Evolutionary conservation across 169 alveolate species (phyloP), one percentile per base, ranked within the genome.

Genomic region (Plasmodium fragile): DNA sequence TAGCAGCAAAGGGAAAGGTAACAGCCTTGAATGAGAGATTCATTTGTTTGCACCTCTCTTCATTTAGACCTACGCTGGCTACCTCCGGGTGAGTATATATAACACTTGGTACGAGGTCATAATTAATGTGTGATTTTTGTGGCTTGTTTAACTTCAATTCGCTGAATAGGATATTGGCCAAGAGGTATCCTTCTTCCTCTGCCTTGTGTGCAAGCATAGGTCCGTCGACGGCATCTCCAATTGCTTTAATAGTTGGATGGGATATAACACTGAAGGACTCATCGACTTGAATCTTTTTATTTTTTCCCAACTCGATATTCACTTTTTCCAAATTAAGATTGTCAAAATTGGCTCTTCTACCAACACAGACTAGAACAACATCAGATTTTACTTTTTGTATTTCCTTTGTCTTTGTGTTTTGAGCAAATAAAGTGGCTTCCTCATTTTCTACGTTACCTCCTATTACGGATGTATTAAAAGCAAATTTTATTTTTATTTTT

Each of bases 151-250:
- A 43, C 78, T 95, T 95, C n/a, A 95, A 97, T 53, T 97, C 98
- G 92, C 97, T 94, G 18, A 98, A 98, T 28, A 98, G 95, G 71
- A 98, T 97, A 82, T 95, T 82, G 83, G 99, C 99, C 55, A 98
- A 98, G 36, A 98, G 99, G 30, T 98, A 99, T 22, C 99, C 99
- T 82, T 98, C 99, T 92, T 98, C 99, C 93, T 98, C 99, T 28
- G 99, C 99, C 93, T 99, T 99, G 95, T 99, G 99, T 8, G 99
- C 99, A 77, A 99, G 97, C 99, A 99, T 99, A 36, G 99, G 99
- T 16, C 99, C 99, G 36, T 97, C 97, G 43, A 98, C 97, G 55
- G 98, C 99, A 96, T 99, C 99, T 8, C 99, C 99, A 91, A 99
- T 99, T 22, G 99, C 99, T 93, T 97, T 96, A 84, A 99, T 97